These are phyloP conservation scores for Pinus taeda DNA, from an alignment of 75 land plant species.

Conservation along the genomic window DNA sequence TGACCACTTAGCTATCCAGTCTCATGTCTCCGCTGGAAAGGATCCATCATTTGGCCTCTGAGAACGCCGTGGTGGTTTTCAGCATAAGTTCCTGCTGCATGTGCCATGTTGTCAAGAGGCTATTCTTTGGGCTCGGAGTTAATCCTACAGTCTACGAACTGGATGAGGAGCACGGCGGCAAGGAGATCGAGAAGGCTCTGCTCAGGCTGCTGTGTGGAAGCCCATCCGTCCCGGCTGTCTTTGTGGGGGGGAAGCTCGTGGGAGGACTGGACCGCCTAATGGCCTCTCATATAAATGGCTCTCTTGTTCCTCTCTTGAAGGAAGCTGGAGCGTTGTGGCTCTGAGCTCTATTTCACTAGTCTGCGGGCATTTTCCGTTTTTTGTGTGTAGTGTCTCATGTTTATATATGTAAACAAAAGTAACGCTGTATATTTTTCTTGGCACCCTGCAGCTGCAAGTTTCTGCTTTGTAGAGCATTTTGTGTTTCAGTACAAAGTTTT, in stretches of 20 bases:
- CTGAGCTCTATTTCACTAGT: slow-evolving; percentile 12
- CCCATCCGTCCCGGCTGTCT: slow-evolving; percentile 61
- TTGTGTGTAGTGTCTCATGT: slow-evolving; percentile 20
- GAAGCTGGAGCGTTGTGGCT: slow-evolving; percentile 78
- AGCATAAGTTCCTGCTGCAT: slow-evolving; percentile 68
- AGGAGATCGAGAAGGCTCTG: slow-evolving; percentile 53
- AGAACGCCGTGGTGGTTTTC: slow-evolving; percentile 76
- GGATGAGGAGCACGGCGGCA: slow-evolving; percentile 47
- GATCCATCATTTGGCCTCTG: slow-evolving; percentile 36
- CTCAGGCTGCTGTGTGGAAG: slow-evolving; percentile 31
- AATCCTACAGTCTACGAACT: slow-evolving; percentile 80
- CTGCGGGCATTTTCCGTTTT: not conserved
- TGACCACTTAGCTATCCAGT: not conserved
- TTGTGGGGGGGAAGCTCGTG: slow-evolving; percentile 63
- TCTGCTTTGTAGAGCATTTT: too few species aligned
- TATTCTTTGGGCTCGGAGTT: slow-evolving; percentile 60
- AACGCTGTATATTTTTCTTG: too few species aligned
- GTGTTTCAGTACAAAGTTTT: too few species aligned
- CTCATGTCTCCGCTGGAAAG: slow-evolving; percentile 21
- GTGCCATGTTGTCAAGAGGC: slow-evolving; percentile 67
- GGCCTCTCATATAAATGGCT: slow-evolving; percentile 56
- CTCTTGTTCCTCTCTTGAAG: slow-evolving; percentile 61
- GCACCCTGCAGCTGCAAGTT: too few species aligned
- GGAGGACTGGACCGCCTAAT: slow-evolving; percentile 66
- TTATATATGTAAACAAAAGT: too few species aligned